Base-by-base conservation (phyloP, 225 moss, liverwort and hornwort genomes). In the Rhytidiadelphus loreus region DNA sequence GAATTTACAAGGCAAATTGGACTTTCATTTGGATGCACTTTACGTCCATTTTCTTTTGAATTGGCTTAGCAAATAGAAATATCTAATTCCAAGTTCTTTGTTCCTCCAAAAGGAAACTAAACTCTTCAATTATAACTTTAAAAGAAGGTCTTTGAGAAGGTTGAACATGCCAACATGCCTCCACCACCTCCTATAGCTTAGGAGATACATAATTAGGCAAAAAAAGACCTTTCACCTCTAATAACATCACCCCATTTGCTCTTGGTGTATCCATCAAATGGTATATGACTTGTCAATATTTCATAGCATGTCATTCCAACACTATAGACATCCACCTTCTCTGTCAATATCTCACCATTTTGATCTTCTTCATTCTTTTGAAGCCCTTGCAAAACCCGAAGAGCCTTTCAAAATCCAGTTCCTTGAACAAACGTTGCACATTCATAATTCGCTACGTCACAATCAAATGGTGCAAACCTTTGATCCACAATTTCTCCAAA, bases 1-100 rank as follows among this genome's bases (percentile, higher is more conserved):
- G 1, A 39, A 23, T 4, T n/a, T 39, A 4, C 2, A 7, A 0
- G 20, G 6, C 4, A 69, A 39, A n/a, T 23, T 69, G 4, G 3
- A 39, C 39, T 23, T 39, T 69, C 7, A 39, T 2, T 69, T 69
- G 2, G 24, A 24, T 39, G 39, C 4, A 69, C 13, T 69, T 7
- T 23, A 39, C n/a, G 39, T 39, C 9, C 9, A 9, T 46, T 9
- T 46, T 6, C n/a, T n/a, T n/a, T n/a, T n/a, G n/a, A n/a, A n/a
- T n/a, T n/a, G n/a, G n/a, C n/a, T n/a, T n/a, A n/a, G n/a, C n/a
- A n/a, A n/a, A n/a, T n/a, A n/a, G n/a, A n/a, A n/a, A n/a, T n/a
- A 21, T n/a, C 21, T 22, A 68, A n/a, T 22, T n/a, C 22, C 63
- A 63, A 14, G 13, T n/a, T n/a, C n/a, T n/a, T n/a, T n/a, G n/a